Evolutionary conservation across 164 flowering plant species (phyloP), one percentile per base, ranked within the genome.

Genomic region (Liriodendron chinense): DNA sequence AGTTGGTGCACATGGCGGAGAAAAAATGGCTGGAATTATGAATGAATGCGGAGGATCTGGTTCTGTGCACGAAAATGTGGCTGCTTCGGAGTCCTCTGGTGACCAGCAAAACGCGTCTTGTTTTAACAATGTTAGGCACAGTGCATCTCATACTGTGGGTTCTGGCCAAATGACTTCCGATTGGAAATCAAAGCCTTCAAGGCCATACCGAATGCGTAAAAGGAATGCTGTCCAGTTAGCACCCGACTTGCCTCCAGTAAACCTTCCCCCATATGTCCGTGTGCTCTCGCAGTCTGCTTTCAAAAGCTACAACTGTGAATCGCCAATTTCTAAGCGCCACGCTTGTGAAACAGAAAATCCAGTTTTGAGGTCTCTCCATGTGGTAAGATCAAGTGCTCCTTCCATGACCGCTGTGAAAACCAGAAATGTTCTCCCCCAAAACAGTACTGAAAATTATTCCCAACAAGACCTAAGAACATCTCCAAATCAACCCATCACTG

Each of bases 261-360:
- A 93, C 83, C 98, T 94, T 75, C 99, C 98, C 28, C 89, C 93
- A 69, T 86, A 96, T 78, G 99, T 92, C 72, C 94, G 95, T 69
- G 82, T 96, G 59, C 87, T 96, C 76, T 84, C 99, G 25, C 91
- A 89, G 74, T 86, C 97, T 23, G 90, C 88, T 76, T 84, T 93
- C 64, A 83, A 81, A 80, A 86, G 71, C 69, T 83, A 76, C 72
- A 85, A 78, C 16, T 74, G 43, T 77, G 87, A 77, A 48, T 59
- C 84, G 65, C 77, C 87, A 53, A 22, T 67, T 34, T 68, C 78
- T 47, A 77, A 68, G 12, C 71, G 21, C 43, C n/a, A 63, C 68
- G 66, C 23, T 68, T 70, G 71, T 83, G 84, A 78, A 74, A 75
- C 59, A 53, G 82, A 82, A 72, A 81, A 72, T 78, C 47, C 70